Conservation (phyloP, 306 rosid species). For the Nissolia schottii region DNA sequence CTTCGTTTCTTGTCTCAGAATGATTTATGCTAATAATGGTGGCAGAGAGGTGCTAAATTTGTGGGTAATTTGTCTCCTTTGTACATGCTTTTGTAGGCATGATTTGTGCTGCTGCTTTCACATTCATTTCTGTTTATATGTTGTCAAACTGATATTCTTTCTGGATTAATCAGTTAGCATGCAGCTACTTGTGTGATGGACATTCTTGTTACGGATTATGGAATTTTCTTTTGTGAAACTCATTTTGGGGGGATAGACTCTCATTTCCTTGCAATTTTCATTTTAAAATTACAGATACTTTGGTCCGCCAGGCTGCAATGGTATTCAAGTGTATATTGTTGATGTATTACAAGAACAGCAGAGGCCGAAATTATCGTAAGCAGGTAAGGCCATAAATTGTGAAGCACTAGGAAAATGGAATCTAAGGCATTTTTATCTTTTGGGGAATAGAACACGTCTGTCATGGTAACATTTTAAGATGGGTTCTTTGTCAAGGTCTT, state of each 20-base stretch:
- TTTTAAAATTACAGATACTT: slow-evolving; percentile 62
- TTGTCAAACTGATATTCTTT: not conserved
- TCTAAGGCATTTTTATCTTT: not conserved
- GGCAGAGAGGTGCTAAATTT: not conserved
- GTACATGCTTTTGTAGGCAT: not conserved
- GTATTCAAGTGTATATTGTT: slow-evolving; percentile 70
- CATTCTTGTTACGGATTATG: not conserved
- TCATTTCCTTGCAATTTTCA: slow-evolving; percentile 14
- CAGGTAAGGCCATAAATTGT: slow-evolving; percentile 60
- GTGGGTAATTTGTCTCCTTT: not conserved
- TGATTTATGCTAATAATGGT: not conserved
- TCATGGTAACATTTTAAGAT: not conserved
- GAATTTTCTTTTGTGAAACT: slow-evolving; percentile 4
- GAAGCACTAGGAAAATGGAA: not conserved
- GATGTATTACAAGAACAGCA: slow-evolving; percentile 84
- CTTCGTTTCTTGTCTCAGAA: not conserved
- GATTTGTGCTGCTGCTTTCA: not conserved
- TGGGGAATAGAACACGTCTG: not conserved
- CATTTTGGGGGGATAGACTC: not conserved
- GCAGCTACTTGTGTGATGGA: not conserved
- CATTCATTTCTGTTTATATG: not conserved
- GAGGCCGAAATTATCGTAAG: slow-evolving; percentile 88
- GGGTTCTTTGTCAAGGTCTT: not conserved
- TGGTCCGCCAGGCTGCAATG: slow-evolving; percentile 95
- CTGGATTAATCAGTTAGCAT: not conserved